These are phyloP conservation scores for Boletus barrowsii DNA, from an alignment of 768 basidiomycete genomes.

Conservation along the genomic window DNA sequence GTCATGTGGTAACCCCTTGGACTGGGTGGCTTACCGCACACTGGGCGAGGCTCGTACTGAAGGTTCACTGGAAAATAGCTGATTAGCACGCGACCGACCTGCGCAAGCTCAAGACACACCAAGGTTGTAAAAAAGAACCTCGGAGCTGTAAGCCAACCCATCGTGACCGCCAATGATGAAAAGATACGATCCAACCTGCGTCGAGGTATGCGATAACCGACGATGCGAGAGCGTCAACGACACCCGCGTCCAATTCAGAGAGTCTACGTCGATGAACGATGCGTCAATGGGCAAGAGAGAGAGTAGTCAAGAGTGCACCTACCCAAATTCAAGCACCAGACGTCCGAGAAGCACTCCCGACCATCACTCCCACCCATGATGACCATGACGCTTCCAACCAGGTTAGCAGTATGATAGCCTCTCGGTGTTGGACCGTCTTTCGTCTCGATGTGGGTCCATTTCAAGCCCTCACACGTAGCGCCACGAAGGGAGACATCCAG, in stretches of 20 bases:
- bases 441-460: slow-evolving; percentile 61
- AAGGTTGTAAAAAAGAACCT: slow-evolving; percentile 83
- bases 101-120: slow-evolving; percentile 42
- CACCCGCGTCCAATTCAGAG: slow-evolving; percentile 28
- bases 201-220: slow-evolving; percentile 80
- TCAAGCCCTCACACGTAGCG: slow-evolving; percentile 29
- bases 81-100: neutral
- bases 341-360: slow-evolving; percentile 80
- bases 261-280: slow-evolving; percentile 14
- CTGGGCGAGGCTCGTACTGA: slow-evolving; percentile 72
- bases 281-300: neutral
- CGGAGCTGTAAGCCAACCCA: slow-evolving; percentile 65
- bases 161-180: slow-evolving; percentile 91
- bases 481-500: slow-evolving; percentile 27
- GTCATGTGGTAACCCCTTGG: slow-evolving; percentile 84
- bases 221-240: slow-evolving; percentile 37
- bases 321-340: slow-evolving; percentile 88
- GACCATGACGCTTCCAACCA: slow-evolving; percentile 83
- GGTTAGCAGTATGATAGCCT: slow-evolving; percentile 90
- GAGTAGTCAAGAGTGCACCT: slow-evolving; percentile 20
- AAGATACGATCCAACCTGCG: slow-evolving; percentile 88
- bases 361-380: slow-evolving; percentile 92
- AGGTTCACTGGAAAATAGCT: slow-evolving; percentile 58
- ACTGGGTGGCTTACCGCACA: slow-evolving; percentile 66
- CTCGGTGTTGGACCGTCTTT: slow-evolving; percentile 57